These are phyloP conservation scores for Nemania sp. DNA, from an alignment of 2,329 filamentous ascomycete genomes.

Conservation along the genomic window DNA sequence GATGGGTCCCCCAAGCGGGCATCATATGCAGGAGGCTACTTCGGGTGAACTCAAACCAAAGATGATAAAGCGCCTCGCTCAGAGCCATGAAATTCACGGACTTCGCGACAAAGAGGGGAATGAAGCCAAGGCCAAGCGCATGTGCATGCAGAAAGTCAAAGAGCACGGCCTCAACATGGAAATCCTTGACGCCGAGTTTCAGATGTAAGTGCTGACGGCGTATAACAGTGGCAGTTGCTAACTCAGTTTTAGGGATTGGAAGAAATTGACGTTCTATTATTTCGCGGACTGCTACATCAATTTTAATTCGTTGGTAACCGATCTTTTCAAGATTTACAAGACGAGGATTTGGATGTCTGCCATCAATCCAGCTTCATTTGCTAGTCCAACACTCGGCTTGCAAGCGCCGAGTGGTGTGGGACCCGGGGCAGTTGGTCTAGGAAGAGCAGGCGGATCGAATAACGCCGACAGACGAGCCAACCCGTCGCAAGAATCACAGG, in stretches of 20 bases:
- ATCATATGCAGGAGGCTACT: slow-evolving; percentile 72
- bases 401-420: slow-evolving; percentile 71
- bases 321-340: slow-evolving; percentile 99
- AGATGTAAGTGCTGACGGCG: slow-evolving; percentile 70
- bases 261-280: slow-evolving; percentile 98
- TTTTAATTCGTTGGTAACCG: slow-evolving; percentile 96
- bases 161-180: slow-evolving; percentile 97
- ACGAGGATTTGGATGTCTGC: slow-evolving; percentile 99
- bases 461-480: slow-evolving; percentile 56
- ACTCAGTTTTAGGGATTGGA: slow-evolving; percentile 77
- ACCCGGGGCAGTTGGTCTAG: slow-evolving; percentile 66
- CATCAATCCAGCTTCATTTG: slow-evolving; percentile 96
- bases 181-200: slow-evolving; percentile 96
- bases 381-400: slow-evolving; percentile 73
- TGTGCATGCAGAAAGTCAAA: slow-evolving; percentile 94
- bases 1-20: slow-evolving; percentile 75
- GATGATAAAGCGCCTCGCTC: slow-evolving; percentile 93
- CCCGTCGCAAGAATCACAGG: slow-evolving; percentile 46
- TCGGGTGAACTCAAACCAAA: slow-evolving; percentile 87
- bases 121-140: slow-evolving; percentile 94
- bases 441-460: slow-evolving; percentile 50
- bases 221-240: slow-evolving; percentile 25
- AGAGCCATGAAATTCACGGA: slow-evolving; percentile 85
- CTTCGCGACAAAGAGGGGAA: slow-evolving; percentile 95
- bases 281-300: slow-evolving; percentile 98